Base-by-base conservation (phyloP, 805 yeast species). In the Babjeviella inositovora region DNA sequence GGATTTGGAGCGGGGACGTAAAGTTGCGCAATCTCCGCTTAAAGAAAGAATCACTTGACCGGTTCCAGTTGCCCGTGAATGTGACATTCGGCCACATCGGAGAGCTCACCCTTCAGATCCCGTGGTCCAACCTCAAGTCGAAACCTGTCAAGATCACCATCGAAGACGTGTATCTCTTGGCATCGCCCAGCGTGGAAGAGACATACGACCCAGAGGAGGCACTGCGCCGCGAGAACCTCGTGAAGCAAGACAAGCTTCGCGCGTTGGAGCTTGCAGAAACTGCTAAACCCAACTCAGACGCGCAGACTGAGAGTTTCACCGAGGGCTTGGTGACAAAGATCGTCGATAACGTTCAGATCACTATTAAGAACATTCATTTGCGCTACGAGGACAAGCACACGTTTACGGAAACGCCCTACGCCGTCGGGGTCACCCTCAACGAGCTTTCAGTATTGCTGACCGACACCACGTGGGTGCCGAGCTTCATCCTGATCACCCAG, bases 1-100 rank as follows among this genome's bases (percentile, higher is more conserved):
- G 97, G 5, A 84, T 90, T 16, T 85, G 97, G 94, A 70, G 84
- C 38, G 99, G 99, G 17, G 97, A 90, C 54, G 97, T 85, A 15
- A 80, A 80, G 42, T 56, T 90, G 25, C 62, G 61, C 31, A 72
- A 85, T 42, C 61, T 92, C 30, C 63, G 73, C 27, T 55, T 90
- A 28, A 82, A 80, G 48, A 75, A 77, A 30, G 96, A 85, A 52
- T 82, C 95, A 3, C 55, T 90, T 22, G 98, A 92, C 46, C 65
- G 76, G 35, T 62, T 90, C 32, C 69, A 77, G 31, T 50, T 92
- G 18, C 98, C 99, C 2, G 50, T 90, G 17, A 80, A 85, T 43
- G 87, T 92, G 8, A 65, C 68, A 30, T 77, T 76, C 41, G 99
- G 99, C 19, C 82, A 80, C 40, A 46, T 90, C 28, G 98, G 97